Evolutionary conservation across 2,329 filamentous ascomycete genomes (phyloP).

Genomic region (Fusarium longipes): DNA sequence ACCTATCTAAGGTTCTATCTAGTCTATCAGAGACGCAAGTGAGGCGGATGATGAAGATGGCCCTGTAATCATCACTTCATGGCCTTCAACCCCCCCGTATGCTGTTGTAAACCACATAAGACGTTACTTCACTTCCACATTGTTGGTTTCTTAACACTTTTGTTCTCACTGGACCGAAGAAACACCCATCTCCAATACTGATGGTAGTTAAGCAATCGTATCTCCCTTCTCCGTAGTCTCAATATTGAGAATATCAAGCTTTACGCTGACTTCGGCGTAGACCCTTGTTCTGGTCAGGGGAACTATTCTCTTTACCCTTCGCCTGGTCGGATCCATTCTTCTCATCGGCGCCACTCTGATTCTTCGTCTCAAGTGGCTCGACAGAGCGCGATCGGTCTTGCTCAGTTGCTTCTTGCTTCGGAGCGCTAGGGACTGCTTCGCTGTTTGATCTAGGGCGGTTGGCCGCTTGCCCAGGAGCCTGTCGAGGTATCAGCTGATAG

Average conservation of each 20-base stretch:
- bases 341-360: not conserved
- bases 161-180: not conserved
- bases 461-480: slow-evolving; percentile 2
- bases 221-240: not conserved
- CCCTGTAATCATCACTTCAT: not conserved
- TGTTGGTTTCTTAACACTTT: not conserved
- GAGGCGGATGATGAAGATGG: not conserved
- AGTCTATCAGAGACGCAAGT: not conserved
- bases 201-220: not conserved
- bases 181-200: not conserved
- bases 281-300: not conserved
- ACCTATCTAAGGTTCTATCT: slow-evolving; percentile 10
- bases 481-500: not conserved
- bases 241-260: not conserved
- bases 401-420: slow-evolving; percentile 2
- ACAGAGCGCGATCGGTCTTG: slow-evolving; percentile 3
- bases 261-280: not conserved
- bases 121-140: not conserved
- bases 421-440: not conserved
- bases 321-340: not conserved
- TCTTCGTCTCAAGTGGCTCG: slow-evolving; percentile 8
- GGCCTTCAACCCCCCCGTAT: not conserved
- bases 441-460: slow-evolving; percentile 9
- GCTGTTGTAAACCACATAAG: not conserved
- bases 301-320: slow-evolving; percentile 4